Base-by-base conservation (phyloP, 2,329 filamentous ascomycete genomes). In the Colletotrichum higginsianum region DNA sequence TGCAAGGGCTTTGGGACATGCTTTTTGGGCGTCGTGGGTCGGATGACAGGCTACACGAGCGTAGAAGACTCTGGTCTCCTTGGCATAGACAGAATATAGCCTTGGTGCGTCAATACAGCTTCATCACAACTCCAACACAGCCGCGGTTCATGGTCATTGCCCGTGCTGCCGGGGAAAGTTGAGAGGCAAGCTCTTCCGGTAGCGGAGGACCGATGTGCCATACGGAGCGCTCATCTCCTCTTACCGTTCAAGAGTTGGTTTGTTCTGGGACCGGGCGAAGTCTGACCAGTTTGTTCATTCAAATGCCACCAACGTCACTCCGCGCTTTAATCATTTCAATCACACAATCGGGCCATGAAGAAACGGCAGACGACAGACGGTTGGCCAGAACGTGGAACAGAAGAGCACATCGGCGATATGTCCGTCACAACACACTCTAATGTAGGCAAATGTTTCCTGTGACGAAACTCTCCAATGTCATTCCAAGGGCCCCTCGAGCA, bases 81-180 rank as follows among this genome's bases (percentile, higher is more conserved):
- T 58, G 38, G 40, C 7, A 44, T 69, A 72, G 64, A 72, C 53
- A 55, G 69, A 49, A 30, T 57, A 18, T 42, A 55, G 69, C 66
- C 60, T 64, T 26, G 55, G 55, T 44, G 42, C 44, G 21, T n/a
- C 69, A 64, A 72, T 69, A 60, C 40, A 69, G n/a, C 13, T 30
- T 55, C 18, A 58, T 38, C 18, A 50, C 64, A 53, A n/a, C 47
- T 47, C 15, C 18, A 5, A 21, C 12, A 7, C 15, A 4, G 18
- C 11, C 9, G 1, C 21, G 12, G 21, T 5, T 4, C 4, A n/a
- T n/a, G 18, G 35, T 38, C 8, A 18, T 21, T 21, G 1, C 5
- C 2, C 6, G 35, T 11, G 35, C 35, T 38, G 35, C 35, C 11
- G 8, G 35, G 35, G 35, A 38, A 38, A 38, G 35, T 11, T 38